Percentiles rank a stretch among this genome's conserved stretches.
These are phyloP conservation scores for Gossypium turneri DNA, from an alignment of 345 rosid genomes.

Conservation along the genomic window DNA sequence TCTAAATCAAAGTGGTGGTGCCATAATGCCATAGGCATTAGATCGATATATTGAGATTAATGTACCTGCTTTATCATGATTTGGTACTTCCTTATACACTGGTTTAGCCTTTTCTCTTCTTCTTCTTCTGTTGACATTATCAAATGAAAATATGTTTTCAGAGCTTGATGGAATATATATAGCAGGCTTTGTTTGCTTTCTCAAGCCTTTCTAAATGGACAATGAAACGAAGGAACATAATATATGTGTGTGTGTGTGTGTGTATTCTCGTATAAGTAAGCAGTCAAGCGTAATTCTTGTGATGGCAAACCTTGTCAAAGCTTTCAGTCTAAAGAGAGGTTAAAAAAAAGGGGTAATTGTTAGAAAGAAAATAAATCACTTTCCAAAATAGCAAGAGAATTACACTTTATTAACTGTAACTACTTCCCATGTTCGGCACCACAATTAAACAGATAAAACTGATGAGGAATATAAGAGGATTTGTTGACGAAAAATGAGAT, in stretches of 20 bases:
- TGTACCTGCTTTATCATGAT: slow-evolving; percentile 34
- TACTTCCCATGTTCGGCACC: not conserved
- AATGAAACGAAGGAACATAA: no score
- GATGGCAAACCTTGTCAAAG: not conserved
- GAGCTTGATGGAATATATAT: no score
- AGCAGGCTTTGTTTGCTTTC: no score
- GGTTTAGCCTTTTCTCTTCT: slow-evolving; percentile 32
- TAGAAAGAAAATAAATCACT: not conserved
- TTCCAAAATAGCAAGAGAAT: not conserved
- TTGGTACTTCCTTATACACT: slow-evolving; percentile 32
- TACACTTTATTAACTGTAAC: not conserved
- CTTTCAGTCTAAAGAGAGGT: not conserved
- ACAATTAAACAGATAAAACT: not conserved
- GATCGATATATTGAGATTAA: not conserved
- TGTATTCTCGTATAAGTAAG: no score
- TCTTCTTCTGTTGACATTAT: slow-evolving; percentile 23
- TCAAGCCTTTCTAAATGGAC: no score
- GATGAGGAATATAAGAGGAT: not conserved
- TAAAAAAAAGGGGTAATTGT: not conserved
- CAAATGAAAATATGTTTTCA: not conserved
- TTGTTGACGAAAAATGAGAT: not conserved
- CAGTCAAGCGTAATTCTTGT: slow-evolving; percentile 2
- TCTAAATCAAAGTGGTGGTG: no score
- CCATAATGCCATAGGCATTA: not conserved
- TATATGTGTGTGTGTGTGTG: no score